Evolutionary conservation across 2,329 filamentous ascomycete genomes (phyloP).

Genomic region (Lizonia empirigonia): DNA sequence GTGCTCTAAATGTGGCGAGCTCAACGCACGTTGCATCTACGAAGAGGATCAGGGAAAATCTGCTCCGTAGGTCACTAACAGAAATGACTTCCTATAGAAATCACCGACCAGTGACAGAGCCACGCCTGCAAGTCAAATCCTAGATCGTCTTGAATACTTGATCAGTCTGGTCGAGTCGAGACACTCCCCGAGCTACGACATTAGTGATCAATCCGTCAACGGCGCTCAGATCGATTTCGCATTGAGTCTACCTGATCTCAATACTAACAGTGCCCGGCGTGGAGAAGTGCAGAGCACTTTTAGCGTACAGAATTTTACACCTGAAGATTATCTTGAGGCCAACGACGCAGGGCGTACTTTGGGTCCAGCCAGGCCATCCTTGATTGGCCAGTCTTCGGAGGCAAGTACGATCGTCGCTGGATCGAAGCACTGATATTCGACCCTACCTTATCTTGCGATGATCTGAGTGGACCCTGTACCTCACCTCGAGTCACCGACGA

Average conservation of each 20-base stretch:
- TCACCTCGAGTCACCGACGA: conserved; percentile 9
- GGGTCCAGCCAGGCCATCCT: conserved; percentile 32
- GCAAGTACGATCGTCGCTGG: conserved; percentile 23
- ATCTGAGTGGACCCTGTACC: background rate
- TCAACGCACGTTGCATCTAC: conserved; percentile 18
- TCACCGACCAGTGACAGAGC: background rate
- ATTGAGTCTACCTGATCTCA: too few relatives aligned
- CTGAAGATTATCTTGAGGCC: background rate
- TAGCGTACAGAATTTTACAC: background rate
- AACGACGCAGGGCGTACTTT: conserved; percentile 1
- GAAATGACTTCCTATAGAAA: background rate
- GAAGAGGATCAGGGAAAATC: conserved; percentile 4
- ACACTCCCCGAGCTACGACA: too few relatives aligned
- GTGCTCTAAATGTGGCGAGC: conserved; percentile 19
- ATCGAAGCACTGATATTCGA: conserved; percentile 22
- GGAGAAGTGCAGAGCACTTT: background rate
- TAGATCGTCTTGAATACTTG: conserved; percentile 13
- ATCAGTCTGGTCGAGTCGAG: conserved; percentile 8
- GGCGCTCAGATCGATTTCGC: background rate
- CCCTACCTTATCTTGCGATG: conserved; percentile 8
- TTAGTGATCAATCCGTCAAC: background rate
- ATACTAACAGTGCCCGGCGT: background rate
- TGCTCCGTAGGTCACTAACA: background rate
- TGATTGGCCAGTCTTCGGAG: conserved; percentile 40
- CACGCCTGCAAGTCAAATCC: conserved; percentile 6